Percentiles rank a stretch among this genome's conserved stretches.
Conservation (phyloP, 2,329 filamentous ascomycete species). For the Paecilomyces niveus region DNA sequence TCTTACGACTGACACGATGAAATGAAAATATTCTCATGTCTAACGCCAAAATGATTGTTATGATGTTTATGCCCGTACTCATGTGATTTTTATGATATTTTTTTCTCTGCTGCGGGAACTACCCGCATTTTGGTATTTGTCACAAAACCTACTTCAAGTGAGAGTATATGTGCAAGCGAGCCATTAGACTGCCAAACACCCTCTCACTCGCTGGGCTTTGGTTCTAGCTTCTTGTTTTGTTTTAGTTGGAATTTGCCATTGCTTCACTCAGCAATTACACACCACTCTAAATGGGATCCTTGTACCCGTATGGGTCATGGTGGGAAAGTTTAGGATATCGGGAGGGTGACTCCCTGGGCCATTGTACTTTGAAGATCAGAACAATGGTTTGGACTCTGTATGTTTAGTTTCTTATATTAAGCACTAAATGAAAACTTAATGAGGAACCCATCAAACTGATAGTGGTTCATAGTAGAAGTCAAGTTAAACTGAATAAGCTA, state of each 20-base stretch:
- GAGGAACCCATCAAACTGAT: neutral
- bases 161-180: neutral
- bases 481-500: too few species aligned
- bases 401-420: neutral
- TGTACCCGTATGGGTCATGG: neutral
- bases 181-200: neutral
- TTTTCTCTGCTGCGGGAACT: neutral
- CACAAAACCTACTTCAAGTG: neutral
- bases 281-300: neutral
- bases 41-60: neutral
- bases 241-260: neutral
- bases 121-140: neutral
- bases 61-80: neutral
- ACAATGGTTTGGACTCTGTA: neutral
- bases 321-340: neutral
- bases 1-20: slow-evolving; percentile 5
- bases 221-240: neutral
- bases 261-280: neutral
- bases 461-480: too few species aligned
- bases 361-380: neutral
- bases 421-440: neutral
- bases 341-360: neutral
- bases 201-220: neutral
- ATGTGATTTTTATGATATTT: neutral
- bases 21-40: neutral